A percentile compares a stretch with the other conserved stretches of the same genome.
These are phyloP conservation scores for Pyrenula aspistea DNA, from an alignment of 495 filamentous ascomycete genomes.

Conservation along the genomic window DNA sequence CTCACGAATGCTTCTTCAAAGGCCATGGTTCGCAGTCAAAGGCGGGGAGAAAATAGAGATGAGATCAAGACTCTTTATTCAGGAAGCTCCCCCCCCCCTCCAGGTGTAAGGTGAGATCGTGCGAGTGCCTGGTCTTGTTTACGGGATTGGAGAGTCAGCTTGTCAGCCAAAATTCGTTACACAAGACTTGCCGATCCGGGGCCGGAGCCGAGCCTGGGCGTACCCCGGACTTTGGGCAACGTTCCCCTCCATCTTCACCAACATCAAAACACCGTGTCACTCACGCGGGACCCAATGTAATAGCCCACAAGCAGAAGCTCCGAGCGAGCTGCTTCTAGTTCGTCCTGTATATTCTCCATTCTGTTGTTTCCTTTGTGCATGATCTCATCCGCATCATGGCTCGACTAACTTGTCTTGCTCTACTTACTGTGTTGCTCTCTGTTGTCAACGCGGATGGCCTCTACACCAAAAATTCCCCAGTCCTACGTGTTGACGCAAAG, in stretches of 20 bases:
- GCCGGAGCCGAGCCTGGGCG: too few relatives aligned
- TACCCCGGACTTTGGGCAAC: not conserved
- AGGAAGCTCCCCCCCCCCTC: too few relatives aligned
- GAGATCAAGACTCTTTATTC: too few relatives aligned
- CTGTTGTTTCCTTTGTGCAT: not conserved
- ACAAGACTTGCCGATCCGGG: too few relatives aligned
- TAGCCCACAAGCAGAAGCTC: not conserved
- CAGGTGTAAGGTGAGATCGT: too few relatives aligned
- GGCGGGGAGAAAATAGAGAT: too few relatives aligned
- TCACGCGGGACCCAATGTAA: not conserved
- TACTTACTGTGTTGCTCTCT: conserved; percentile 35
- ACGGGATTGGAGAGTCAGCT: too few relatives aligned
- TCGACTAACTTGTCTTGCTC: conserved; percentile 10
- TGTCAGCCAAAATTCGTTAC: too few relatives aligned
- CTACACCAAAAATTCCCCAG: conserved; percentile 79
- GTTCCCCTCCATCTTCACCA: not conserved
- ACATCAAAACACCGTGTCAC: not conserved
- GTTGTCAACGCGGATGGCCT: conserved; percentile 56
- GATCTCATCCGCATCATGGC: not conserved
- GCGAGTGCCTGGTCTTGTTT: too few relatives aligned
- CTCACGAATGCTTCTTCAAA: not conserved
- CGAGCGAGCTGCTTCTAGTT: not conserved
- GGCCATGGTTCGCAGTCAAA: not conserved
- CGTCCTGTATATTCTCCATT: not conserved
- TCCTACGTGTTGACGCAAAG: conserved; percentile 75